Conservation (phyloP, 352 stramenopile genomes). For the Pythium sukuiense region DNA sequence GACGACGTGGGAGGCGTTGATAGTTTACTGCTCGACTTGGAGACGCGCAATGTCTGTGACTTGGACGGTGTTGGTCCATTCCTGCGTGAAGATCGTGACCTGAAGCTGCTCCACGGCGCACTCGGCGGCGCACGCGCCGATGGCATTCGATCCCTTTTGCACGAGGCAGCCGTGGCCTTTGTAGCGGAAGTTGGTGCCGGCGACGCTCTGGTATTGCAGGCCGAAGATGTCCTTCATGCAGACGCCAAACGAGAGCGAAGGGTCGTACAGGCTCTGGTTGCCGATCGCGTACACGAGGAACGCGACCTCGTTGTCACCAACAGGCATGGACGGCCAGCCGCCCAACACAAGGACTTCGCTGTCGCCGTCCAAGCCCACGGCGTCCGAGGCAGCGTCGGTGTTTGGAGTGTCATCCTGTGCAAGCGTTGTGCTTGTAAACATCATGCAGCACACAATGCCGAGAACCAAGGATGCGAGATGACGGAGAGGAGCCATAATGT, state of each 20-base stretch:
- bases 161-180: conserved; percentile 20
- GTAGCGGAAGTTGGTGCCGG: conserved; percentile 22
- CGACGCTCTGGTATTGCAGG: conserved; percentile 15
- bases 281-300: conserved; percentile 16
- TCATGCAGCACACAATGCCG: conserved; percentile 11
- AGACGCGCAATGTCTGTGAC: conserved; percentile 8
- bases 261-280: conserved; percentile 10
- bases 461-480: conserved; percentile 3
- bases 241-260: conserved; percentile 11
- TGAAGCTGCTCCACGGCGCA: conserved; percentile 17
- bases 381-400: neutral
- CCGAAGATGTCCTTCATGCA: conserved; percentile 20
- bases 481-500: conserved; percentile 15
- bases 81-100: conserved; percentile 16
- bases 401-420: conserved; percentile 6
- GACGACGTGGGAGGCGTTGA: too few relatives aligned
- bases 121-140: conserved; percentile 9
- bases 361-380: neutral
- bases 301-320: conserved; percentile 11
- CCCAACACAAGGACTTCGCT: conserved; percentile 2
- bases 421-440: neutral
- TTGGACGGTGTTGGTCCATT: conserved; percentile 13
- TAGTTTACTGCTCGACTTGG: neutral
- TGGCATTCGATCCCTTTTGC: neutral
- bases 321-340: conserved; percentile 15